Percentiles rank a stretch among this genome's conserved stretches.
Evolutionary conservation across 768 basidiomycete genomes (phyloP).

Genomic region (Leccinum rimulosum): DNA sequence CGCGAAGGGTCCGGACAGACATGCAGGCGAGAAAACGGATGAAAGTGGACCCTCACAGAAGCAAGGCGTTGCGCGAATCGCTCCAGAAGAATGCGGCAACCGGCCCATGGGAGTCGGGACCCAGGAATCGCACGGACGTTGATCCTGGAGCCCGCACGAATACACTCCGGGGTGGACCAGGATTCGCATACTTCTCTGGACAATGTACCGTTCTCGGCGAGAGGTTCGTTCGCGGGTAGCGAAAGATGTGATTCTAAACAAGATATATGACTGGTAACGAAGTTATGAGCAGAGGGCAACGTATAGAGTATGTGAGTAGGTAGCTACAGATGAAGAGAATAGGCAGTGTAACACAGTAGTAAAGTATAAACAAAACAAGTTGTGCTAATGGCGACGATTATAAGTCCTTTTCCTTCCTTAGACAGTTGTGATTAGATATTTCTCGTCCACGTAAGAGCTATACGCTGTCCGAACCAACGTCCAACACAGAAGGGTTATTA

Average conservation of each 20-base stretch:
- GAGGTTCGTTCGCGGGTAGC: background rate
- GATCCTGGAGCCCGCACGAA: background rate
- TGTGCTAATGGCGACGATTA: conserved; percentile 7
- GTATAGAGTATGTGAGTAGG: conserved; percentile 8
- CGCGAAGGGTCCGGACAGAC: background rate
- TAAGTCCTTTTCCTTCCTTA: conserved; percentile 20
- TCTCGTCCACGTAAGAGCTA: background rate
- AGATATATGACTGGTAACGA: background rate
- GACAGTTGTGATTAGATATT: conserved; percentile 19
- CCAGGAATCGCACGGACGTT: conserved; percentile 2
- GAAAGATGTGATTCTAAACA: background rate
- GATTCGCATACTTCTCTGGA: conserved; percentile 3
- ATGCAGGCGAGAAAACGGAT: background rate
- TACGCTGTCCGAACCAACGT: conserved; percentile 7
- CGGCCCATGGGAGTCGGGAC: background rate
- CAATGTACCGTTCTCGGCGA: background rate
- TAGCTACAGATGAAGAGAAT: conserved; percentile 17
- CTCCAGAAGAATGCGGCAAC: background rate
- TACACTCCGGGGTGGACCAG: background rate
- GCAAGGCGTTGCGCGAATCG: conserved; percentile 7
- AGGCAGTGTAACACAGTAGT: background rate
- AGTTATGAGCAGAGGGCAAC: conserved; percentile 7
- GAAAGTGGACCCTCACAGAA: background rate
- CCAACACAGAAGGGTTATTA: conserved; percentile 3
- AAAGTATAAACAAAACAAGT: conserved; percentile 6